Percentiles rank a stretch among this genome's conserved stretches.
Evolutionary conservation across 2,329 filamentous ascomycete genomes (phyloP).

Genomic region (Aureobasidium melanogenum): DNA sequence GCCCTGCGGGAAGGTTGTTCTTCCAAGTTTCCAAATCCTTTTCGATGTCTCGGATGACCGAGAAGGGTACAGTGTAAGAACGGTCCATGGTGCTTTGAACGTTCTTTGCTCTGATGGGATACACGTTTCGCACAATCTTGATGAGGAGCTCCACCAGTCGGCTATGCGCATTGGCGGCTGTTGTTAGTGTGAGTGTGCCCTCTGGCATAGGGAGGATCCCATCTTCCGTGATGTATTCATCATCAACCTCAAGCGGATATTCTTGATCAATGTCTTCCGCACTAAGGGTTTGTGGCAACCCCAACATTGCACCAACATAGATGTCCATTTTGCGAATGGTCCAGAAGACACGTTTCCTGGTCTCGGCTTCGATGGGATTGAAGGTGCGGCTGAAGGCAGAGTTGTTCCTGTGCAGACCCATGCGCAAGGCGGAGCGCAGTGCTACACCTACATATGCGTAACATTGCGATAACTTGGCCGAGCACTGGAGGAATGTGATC

Average conservation of each 20-base stretch:
- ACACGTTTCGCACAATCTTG: slow-evolving; percentile 56
- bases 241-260: slow-evolving; percentile 38
- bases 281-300: slow-evolving; percentile 39
- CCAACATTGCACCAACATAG: slow-evolving; percentile 44
- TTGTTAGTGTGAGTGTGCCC: slow-evolving; percentile 47
- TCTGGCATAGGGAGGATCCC: slow-evolving; percentile 46
- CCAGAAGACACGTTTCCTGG: slow-evolving; percentile 44
- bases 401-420: slow-evolving; percentile 42
- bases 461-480: slow-evolving; percentile 43
- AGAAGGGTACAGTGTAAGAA: slow-evolving; percentile 55
- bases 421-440: slow-evolving; percentile 40
- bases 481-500: slow-evolving; percentile 45
- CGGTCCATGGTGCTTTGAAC: slow-evolving; percentile 33
- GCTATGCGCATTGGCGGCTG: slow-evolving; percentile 53
- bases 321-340: slow-evolving; percentile 43
- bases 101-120: slow-evolving; percentile 48
- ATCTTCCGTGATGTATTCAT: slow-evolving; percentile 42
- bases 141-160: slow-evolving; percentile 47
- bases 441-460: slow-evolving; percentile 46
- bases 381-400: slow-evolving; percentile 33
- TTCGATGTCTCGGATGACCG: slow-evolving; percentile 56
- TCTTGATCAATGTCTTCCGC: slow-evolving; percentile 44
- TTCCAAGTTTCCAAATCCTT: slow-evolving; percentile 55
- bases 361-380: slow-evolving; percentile 40
- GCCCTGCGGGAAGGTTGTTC: slow-evolving; percentile 59